Evolutionary conservation across 345 rosid genomes (phyloP).

Genomic region (Limnanthes douglasii): DNA sequence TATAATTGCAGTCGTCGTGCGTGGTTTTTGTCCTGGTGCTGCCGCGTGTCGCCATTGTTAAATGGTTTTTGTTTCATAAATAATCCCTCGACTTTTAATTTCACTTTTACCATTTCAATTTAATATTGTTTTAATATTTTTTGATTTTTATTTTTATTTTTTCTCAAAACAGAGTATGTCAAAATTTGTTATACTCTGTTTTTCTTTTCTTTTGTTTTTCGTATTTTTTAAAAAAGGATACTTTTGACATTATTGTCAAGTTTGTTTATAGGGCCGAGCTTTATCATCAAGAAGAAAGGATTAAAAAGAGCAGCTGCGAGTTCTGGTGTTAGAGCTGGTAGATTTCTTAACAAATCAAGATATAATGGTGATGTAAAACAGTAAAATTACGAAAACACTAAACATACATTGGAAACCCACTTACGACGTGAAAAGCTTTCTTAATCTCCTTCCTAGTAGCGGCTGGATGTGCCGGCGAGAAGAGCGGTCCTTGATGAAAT

Average conservation of each 20-base stretch:
- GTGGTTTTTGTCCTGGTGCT: too few species aligned
- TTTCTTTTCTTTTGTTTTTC: too few species aligned
- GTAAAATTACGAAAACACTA: background rate
- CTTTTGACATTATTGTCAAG: constrained; percentile 74
- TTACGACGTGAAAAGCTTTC: constrained; percentile 62
- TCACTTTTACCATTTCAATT: too few species aligned
- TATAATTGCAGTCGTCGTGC: too few species aligned
- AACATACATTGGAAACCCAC: constrained; percentile 5
- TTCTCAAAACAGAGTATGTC: too few species aligned
- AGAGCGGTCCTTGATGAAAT: constrained; percentile 23
- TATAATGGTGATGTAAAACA: background rate
- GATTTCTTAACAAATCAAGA: constrained; percentile 1
- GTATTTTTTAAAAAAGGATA: too few species aligned
- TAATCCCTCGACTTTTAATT: too few species aligned
- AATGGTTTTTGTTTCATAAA: too few species aligned
- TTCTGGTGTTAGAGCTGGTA: constrained; percentile 79
- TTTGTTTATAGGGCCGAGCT: constrained; percentile 76
- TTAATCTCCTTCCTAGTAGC: constrained; percentile 72
- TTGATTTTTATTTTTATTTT: too few species aligned
- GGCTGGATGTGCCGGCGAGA: constrained; percentile 26
- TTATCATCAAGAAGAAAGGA: constrained; percentile 90
- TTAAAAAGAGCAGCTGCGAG: constrained; percentile 69
- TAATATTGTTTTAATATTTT: too few species aligned
- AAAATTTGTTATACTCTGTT: too few species aligned
- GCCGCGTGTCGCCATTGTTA: too few species aligned